Evolutionary conservation across 371 early-diverging fungal genomes (phyloP).

Genomic region (Syncephalastrum sp.): DNA sequence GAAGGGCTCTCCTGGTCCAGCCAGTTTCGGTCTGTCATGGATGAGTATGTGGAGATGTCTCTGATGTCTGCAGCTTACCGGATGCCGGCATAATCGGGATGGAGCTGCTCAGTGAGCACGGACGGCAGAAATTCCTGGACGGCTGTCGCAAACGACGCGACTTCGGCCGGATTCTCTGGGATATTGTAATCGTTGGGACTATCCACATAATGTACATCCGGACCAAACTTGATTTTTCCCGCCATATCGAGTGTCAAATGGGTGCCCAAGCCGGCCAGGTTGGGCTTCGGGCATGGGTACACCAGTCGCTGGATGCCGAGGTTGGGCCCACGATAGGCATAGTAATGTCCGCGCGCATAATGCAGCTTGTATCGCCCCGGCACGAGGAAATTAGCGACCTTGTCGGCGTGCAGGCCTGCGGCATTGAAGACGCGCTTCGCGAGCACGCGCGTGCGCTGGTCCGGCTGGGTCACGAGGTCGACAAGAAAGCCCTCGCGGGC

Average conservation of each 20-base stretch:
- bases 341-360: slow-evolving; percentile 84
- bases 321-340: slow-evolving; percentile 43
- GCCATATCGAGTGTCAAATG: slow-evolving; percentile 85
- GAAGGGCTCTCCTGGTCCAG: slow-evolving; percentile 69
- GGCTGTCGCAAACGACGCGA: slow-evolving; percentile 49
- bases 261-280: slow-evolving; percentile 74
- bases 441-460: slow-evolving; percentile 39
- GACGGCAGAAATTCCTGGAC: slow-evolving; percentile 66
- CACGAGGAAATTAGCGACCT: slow-evolving; percentile 58
- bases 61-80: slow-evolving; percentile 35
- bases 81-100: slow-evolving; percentile 81
- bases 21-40: slow-evolving; percentile 73
- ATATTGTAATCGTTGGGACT: slow-evolving; percentile 60
- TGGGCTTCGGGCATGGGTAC: slow-evolving; percentile 82
- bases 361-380: slow-evolving; percentile 42
- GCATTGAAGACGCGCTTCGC: slow-evolving; percentile 74
- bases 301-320: slow-evolving; percentile 63
- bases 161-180: slow-evolving; percentile 40
- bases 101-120: slow-evolving; percentile 54
- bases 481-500: slow-evolving; percentile 41
- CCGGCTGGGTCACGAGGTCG: slow-evolving; percentile 38
- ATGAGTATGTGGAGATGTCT: not conserved
- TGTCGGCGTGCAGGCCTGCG: slow-evolving; percentile 76
- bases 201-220: slow-evolving; percentile 69
- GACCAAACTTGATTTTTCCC: slow-evolving; percentile 80